Conservation (phyloP, 495 filamentous ascomycete species). For the Aspergillus homomorphus region DNA sequence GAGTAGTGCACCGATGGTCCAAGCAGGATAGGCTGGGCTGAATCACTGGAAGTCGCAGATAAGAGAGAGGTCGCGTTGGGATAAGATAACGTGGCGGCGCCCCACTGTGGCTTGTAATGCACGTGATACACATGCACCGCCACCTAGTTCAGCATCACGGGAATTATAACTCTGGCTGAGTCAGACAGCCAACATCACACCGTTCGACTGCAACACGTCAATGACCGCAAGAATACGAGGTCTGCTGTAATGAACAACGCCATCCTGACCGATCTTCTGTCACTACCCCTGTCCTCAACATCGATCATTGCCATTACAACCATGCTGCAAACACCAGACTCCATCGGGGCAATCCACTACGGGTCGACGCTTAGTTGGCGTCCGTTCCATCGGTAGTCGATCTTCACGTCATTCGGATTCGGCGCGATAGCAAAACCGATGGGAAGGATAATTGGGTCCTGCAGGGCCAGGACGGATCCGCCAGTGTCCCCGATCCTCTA, state of each 20-base stretch:
- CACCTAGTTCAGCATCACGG: not conserved
- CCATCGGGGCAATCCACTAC: not conserved
- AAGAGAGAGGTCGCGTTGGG: slow-evolving; percentile 7
- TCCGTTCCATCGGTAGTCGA: slow-evolving; percentile 3
- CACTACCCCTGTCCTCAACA: not conserved
- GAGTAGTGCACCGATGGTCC: not conserved
- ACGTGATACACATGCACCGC: slow-evolving; percentile 1
- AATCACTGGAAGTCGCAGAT: slow-evolving; percentile 6
- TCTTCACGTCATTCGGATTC: slow-evolving; percentile 7
- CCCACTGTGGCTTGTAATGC: slow-evolving; percentile 3
- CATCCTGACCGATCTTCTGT: not conserved
- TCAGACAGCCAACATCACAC: not conserved
- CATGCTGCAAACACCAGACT: not conserved
- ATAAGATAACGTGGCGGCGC: slow-evolving; percentile 9
- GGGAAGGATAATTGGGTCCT: not conserved
- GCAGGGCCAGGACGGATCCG: not conserved
- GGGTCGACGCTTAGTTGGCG: slow-evolving; percentile 6
- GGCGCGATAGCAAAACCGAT: not conserved
- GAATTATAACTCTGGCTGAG: not conserved
- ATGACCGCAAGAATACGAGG: not conserved
- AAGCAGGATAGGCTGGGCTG: not conserved
- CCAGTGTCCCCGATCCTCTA: not conserved
- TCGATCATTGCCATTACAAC: not conserved
- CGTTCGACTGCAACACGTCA: not conserved
- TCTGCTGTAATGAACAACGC: not conserved